A percentile compares a stretch with the other conserved stretches of the same genome.
Evolutionary conservation across 352 stramenopile genomes (phyloP).

Genomic region (Phytophthora brassicae): DNA sequence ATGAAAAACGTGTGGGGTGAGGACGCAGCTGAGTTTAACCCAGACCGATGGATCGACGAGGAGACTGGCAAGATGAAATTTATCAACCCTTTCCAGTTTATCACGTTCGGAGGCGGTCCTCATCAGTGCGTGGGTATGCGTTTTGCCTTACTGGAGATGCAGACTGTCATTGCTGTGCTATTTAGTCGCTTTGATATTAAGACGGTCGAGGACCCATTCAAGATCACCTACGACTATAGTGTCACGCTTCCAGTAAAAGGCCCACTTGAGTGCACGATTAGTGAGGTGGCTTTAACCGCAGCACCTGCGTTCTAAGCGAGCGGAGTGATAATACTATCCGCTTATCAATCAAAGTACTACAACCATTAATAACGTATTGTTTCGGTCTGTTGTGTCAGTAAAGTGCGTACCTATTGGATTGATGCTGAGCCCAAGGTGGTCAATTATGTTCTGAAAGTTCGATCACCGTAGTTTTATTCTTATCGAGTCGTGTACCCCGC

Average conservation of each 20-base stretch:
- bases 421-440: too few relatives aligned
- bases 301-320: conserved; percentile 26
- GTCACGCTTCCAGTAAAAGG: conserved; percentile 43
- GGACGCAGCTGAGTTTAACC: conserved; percentile 44
- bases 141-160: conserved; percentile 54
- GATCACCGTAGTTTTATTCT: too few relatives aligned
- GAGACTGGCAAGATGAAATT: conserved; percentile 35
- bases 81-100: conserved; percentile 58
- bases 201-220: conserved; percentile 34
- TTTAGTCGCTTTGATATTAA: conserved; percentile 47
- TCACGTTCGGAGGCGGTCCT: conserved; percentile 54
- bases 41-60: conserved; percentile 57
- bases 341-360: too few relatives aligned
- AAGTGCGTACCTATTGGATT: too few relatives aligned
- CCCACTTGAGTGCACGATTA: conserved; percentile 26
- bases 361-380: too few relatives aligned
- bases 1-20: conserved; percentile 50
- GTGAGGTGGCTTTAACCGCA: conserved; percentile 2
- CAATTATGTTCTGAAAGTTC: too few relatives aligned
- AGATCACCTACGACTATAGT: conserved; percentile 47
- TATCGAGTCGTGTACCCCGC: too few relatives aligned
- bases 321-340: too few relatives aligned
- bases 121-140: conserved; percentile 56
- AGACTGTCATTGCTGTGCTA: conserved; percentile 41
- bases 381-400: too few relatives aligned